These are phyloP conservation scores for Fagopyrum tataricum DNA, from an alignment of 148 eudicot species.

Conservation along the genomic window DNA sequence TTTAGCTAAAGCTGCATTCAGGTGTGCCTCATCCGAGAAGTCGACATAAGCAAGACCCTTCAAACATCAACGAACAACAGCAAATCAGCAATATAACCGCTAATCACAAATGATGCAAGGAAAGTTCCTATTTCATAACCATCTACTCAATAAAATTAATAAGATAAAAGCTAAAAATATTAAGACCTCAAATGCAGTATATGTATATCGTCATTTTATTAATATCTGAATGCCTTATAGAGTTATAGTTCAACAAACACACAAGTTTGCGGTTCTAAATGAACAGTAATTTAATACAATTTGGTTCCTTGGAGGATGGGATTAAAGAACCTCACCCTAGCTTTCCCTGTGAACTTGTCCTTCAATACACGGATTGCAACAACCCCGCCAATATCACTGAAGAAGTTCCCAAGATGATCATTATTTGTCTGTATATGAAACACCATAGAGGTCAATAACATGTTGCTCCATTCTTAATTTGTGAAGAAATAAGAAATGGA, in stretches of 20 bases:
- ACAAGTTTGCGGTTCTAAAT: neutral
- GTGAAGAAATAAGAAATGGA: neutral
- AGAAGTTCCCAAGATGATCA: conserved; percentile 60
- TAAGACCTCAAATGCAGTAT: neutral
- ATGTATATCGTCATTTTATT: neutral
- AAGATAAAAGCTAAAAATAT: neutral
- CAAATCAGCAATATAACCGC: neutral
- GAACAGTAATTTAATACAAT: neutral
- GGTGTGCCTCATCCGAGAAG: conserved; percentile 72
- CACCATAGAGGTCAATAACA: conserved; percentile 8
- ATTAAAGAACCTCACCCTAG: conserved; percentile 51
- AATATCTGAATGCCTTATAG: neutral
- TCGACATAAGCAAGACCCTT: conserved; percentile 98
- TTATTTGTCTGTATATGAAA: conserved; percentile 48
- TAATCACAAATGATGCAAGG: neutral
- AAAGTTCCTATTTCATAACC: neutral
- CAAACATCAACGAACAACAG: conserved; percentile 10
- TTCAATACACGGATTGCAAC: conserved; percentile 60
- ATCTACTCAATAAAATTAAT: neutral
- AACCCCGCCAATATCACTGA: conserved; percentile 82
- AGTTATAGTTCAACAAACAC: neutral
- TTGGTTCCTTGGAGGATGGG: neutral
- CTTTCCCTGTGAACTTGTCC: conserved; percentile 66
- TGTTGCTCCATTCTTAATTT: neutral
- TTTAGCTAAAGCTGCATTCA: conserved; percentile 69